Evolutionary conservation across 164 flowering plant genomes (phyloP).

Genomic region (Umbellularia californica): DNA sequence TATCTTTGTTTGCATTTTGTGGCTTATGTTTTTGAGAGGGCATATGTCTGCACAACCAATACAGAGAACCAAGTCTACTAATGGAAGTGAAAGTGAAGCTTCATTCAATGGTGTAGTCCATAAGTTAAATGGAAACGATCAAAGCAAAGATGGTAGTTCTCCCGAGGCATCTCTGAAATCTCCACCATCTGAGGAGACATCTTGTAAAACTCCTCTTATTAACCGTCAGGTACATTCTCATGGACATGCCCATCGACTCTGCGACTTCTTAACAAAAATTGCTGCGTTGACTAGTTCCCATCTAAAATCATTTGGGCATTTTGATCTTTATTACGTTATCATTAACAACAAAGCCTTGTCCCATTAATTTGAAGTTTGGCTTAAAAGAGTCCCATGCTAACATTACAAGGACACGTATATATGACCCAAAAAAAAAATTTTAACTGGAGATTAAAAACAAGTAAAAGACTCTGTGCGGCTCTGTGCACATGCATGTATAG

Average conservation of each 20-base stretch:
- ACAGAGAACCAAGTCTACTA: slow-evolving; percentile 64
- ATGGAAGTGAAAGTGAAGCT: slow-evolving; percentile 46
- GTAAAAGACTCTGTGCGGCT: no score
- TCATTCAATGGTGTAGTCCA: slow-evolving; percentile 20
- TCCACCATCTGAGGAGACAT: slow-evolving; percentile 29
- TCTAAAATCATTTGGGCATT: not conserved
- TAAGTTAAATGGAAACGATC: slow-evolving; percentile 54
- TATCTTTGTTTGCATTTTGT: not conserved
- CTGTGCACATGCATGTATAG: no score
- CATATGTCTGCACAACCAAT: slow-evolving; percentile 2
- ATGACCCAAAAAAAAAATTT: no score
- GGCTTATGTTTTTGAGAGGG: not conserved
- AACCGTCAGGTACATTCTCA: slow-evolving; percentile 47
- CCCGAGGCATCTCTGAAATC: slow-evolving; percentile 42
- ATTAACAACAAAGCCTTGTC: no score
- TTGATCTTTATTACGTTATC: not conserved
- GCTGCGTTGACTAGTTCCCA: no score
- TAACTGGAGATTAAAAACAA: no score
- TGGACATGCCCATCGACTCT: not conserved
- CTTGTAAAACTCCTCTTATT: slow-evolving; percentile 17
- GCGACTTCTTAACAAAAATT: not conserved
- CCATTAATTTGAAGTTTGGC: no score
- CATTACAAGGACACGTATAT: no score
- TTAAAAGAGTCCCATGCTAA: no score
- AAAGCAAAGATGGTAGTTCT: slow-evolving; percentile 35